A percentile compares a stretch with the other conserved stretches of the same genome.
phyloP scores from a whole-genome alignment of 2,329 filamentous ascomycete genomes.

The Neonectria magnoliae region DNA sequence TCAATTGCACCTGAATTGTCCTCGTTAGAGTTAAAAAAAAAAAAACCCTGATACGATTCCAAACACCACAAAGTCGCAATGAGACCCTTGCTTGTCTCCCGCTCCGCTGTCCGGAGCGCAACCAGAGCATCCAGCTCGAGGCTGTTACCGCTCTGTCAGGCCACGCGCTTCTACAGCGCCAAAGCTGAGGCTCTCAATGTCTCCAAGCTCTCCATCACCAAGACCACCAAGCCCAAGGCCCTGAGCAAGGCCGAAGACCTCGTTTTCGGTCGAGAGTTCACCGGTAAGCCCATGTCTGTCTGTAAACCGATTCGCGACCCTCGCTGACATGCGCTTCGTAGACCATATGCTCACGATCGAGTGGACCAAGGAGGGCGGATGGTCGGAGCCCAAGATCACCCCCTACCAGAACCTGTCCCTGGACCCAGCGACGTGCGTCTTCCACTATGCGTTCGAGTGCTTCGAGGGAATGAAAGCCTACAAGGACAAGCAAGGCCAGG shows the following conservation, averaged over 20 bases:
- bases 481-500: conserved; percentile 80
- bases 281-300: conserved; percentile 64
- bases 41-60: conserved; percentile 3
- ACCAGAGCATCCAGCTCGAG: conserved; percentile 52
- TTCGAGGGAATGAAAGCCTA: conserved; percentile 99
- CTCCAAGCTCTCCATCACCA: conserved; percentile 77
- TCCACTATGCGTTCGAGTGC: conserved; percentile 98
- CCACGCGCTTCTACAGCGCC: conserved; percentile 60
- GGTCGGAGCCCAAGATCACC: conserved; percentile 83
- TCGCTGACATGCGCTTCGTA: conserved; percentile 48
- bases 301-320: not conserved
- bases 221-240: conserved; percentile 79
- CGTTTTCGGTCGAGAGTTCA: conserved; percentile 91
- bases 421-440: conserved; percentile 94
- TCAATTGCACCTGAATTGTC: conserved; percentile 2
- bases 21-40: not conserved
- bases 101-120: conserved; percentile 48
- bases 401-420: conserved; percentile 98
- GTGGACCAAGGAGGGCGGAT: conserved; percentile 88
- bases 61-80: conserved; percentile 35
- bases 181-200: conserved; percentile 73
- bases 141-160: conserved; percentile 43
- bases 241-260: conserved; percentile 81
- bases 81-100: conserved; percentile 45
- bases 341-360: conserved; percentile 98